Percentiles rank a stretch among this genome's conserved stretches.
Conservation (phyloP, 805 yeast species). For the Candida easanensis region DNA sequence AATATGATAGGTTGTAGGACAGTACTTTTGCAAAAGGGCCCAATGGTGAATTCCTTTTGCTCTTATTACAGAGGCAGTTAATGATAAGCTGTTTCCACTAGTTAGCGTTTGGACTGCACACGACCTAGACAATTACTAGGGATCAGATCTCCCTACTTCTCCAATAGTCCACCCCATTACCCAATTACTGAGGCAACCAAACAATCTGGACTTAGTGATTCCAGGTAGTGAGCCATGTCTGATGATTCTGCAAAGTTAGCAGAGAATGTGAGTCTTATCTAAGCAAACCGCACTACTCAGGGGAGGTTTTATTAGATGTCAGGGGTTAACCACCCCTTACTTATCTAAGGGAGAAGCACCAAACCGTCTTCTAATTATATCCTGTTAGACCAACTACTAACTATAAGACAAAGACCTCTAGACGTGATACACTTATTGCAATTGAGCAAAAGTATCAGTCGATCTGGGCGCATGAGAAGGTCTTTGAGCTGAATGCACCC, state of each 20-base stretch:
- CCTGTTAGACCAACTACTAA: too few species aligned
- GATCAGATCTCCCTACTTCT: too few species aligned
- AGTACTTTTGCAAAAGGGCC: background rate
- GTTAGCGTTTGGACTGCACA: too few species aligned
- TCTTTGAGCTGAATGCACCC: constrained; percentile 89
- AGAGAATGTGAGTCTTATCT: background rate
- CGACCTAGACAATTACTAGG: too few species aligned
- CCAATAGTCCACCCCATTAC: background rate
- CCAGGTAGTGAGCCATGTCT: background rate
- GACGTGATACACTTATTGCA: constrained; percentile 90
- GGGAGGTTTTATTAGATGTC: too few species aligned
- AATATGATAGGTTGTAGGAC: background rate
- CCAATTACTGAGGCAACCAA: background rate
- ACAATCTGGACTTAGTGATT: too few species aligned
- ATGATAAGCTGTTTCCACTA: too few species aligned
- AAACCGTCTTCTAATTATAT: too few species aligned
- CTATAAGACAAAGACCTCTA: too few species aligned
- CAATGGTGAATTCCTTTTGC: background rate
- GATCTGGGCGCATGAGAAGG: constrained; percentile 82
- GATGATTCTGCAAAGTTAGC: background rate
- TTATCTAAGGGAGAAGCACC: too few species aligned
- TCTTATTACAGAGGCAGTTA: background rate
- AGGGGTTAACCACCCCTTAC: too few species aligned
- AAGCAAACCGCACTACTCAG: too few species aligned
- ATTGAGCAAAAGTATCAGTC: constrained; percentile 87